Percentiles rank a stretch among this genome's conserved stretches.
Conservation (phyloP, 2,329 filamentous ascomycete species). For the Hypoxylon sp. region DNA sequence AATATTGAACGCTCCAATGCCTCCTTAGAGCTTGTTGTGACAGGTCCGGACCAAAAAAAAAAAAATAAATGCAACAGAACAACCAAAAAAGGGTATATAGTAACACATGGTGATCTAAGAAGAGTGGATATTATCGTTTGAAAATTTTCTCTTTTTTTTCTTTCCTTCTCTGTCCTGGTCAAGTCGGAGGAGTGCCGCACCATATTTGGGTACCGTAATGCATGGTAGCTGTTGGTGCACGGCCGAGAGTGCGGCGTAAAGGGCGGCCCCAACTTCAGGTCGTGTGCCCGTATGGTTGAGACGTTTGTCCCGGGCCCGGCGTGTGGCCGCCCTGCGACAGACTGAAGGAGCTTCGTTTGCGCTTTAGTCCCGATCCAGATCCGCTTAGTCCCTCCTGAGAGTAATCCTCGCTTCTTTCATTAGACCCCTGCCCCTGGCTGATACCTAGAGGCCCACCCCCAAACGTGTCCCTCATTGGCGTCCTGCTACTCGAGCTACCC, state of each 20-base stretch:
- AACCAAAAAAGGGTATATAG: conserved; percentile 37
- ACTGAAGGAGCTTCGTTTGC: conserved; percentile 46
- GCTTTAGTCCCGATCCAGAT: conserved; percentile 37
- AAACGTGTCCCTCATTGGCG: conserved; percentile 57
- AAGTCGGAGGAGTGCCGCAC: conserved; percentile 27
- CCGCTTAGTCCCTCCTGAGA: conserved; percentile 40
- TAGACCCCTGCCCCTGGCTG: conserved; percentile 38
- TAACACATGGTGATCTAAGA: conserved; percentile 37
- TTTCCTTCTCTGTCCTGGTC: conserved; percentile 26
- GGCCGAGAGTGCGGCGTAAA: conserved; percentile 5
- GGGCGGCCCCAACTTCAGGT: conserved; percentile 27
- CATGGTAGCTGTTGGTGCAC: conserved; percentile 3
- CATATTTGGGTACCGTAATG: conserved; percentile 24
- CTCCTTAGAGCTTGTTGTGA: conserved; percentile 23
- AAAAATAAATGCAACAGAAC: conserved; percentile 27
- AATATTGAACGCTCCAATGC: conserved; percentile 23
- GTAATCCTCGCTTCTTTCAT: conserved; percentile 44
- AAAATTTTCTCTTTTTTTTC: too few relatives aligned
- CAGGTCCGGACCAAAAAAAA: conserved; percentile 32
- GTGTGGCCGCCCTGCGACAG: conserved; percentile 40
- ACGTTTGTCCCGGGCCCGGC: conserved; percentile 34
- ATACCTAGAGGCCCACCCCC: conserved; percentile 45
- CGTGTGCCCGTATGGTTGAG: conserved; percentile 43
- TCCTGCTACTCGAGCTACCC: conserved; percentile 49
- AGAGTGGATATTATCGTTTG: conserved; percentile 29